Base-by-base conservation (phyloP, 108 stramenopile genomes). In the Pseudonitzschia multiseries region DNA sequence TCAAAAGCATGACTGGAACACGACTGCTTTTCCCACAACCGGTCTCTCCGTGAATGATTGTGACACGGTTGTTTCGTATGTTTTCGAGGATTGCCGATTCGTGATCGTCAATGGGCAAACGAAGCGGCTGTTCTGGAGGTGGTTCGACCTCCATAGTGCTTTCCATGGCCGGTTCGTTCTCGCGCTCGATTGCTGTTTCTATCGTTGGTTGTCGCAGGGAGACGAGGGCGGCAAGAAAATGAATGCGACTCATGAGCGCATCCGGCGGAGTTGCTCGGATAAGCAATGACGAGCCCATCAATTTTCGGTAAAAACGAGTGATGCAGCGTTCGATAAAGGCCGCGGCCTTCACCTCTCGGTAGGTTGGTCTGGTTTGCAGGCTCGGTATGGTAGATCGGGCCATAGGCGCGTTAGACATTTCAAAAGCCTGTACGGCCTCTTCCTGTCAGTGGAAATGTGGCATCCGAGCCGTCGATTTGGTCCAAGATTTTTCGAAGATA, bases 1-100 rank as follows among this genome's bases (percentile, higher is more conserved):
- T 77, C 12, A 96, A 79, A 40, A 97, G 81, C 82, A 97, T 92
- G 43, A 88, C 74, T 17, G 97, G 97, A 3, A 98, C 83, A 12
- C 93, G 74, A 17, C 85, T 85, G 46, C 77, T 80, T 64, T 96
- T 96, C 8, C 96, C 97, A 51, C 95, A 96, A 31, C 61, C 95
- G 22, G 93, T 96, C 74, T 93, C 95, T 15, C 93, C 92, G 21
- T 94, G 93, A 72, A 96, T 92, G 14, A 96, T 92, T 0, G 92
- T 91, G n/a, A 96, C 87, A 48, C 94, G 74, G 32, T 92, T 83
- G n/a, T 74, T 76, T 46, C 74, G 71, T 41, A 94, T 81, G 0
- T 83, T 71, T 14, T 82, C 60, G 26, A 94, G 43, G 63, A 94
- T 94, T 24, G 70, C 72, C 12, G 83, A 74, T 73, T 86, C 80